Evolutionary conservation across 164 flowering plant species (phyloP).

Genomic region (Tinospora cordifolia): DNA sequence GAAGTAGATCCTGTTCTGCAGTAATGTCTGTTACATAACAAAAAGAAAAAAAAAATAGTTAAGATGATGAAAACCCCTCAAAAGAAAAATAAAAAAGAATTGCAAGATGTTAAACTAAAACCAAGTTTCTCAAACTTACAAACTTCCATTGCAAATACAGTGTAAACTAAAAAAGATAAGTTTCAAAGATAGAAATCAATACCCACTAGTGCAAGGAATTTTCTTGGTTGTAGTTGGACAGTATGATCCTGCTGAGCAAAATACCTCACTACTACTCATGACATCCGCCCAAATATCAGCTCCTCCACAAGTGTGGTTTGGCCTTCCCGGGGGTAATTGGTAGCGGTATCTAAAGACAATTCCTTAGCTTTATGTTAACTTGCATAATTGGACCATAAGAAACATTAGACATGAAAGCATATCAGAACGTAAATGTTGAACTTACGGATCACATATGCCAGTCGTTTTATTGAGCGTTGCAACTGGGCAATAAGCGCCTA

Average conservation of each 20-base stretch:
- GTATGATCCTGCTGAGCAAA: conserved; percentile 71
- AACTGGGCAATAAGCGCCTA: conserved; percentile 72
- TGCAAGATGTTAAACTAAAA: not conserved
- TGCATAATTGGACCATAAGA: conserved; percentile 1
- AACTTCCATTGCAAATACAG: not conserved
- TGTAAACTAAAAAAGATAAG: not conserved
- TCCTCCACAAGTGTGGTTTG: conserved; percentile 72
- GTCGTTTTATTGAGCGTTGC: conserved; percentile 55
- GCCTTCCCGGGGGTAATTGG: conserved; percentile 63
- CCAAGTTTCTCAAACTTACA: not conserved
- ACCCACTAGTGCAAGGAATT: conserved; percentile 58
- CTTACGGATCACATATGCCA: conserved; percentile 78
- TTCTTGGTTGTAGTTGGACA: conserved; percentile 57
- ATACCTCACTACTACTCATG: conserved; percentile 37
- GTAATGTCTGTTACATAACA: conserved; percentile 44
- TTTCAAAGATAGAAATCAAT: conserved; percentile 22
- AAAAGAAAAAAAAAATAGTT: not conserved
- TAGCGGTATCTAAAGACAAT: conserved; percentile 49
- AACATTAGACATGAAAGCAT: not conserved
- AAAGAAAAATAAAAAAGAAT: not conserved
- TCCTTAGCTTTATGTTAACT: conserved; percentile 10
- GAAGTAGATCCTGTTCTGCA: conserved; percentile 67
- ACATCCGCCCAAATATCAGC: conserved; percentile 77
- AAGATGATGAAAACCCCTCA: conserved; percentile 9
- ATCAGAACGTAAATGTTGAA: conserved; percentile 6